Base-by-base conservation (phyloP, 2,329 filamentous ascomycete genomes). In the Claviceps maximensis region DNA sequence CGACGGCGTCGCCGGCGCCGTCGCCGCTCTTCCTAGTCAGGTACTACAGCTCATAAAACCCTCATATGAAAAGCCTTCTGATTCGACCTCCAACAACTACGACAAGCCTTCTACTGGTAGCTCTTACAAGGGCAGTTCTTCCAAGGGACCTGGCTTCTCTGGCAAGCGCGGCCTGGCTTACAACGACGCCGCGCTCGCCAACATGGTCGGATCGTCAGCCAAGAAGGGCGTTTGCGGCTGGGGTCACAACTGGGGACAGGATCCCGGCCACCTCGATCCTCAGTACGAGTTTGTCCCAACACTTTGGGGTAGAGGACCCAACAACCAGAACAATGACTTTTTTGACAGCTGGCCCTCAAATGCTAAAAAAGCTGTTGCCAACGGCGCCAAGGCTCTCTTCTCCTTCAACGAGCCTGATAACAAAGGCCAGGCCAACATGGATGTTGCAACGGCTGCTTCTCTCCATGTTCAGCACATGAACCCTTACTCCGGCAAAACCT, bases 381-480 rank as follows among this genome's bases (percentile, higher is more conserved):
- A 64, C 13, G 83, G 83, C 53, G 69, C 76, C 58, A 76, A 72
- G 57, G 72, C 75, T 60, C 66, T 87, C 53, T 74, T 87, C 62
- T 74, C 75, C 65, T 86, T 86, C 77, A 88, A 88, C 74, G 84
- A 88, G 74, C 81, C 81, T 47, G 84, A 88, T 66, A 74, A 76
- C 57, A 58, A 59, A 13, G 63, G 63, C n/a, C 83, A 87, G 69
- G 71, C 80, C 60, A 78, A 83, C 71, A 64, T 84, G 64, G 65
- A 67, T 25, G 69, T 80, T n/a, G 60, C 60, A 6, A 63, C 61
- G 1, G 81, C 80, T 41, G 81, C 79, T n/a, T 41, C 64, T 1
- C 67, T 67, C 29, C 80, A 81, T 67, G 74, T 72, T 52, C 59
- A 74, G 62, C 72, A 71, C 65, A 72, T 85, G 71, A 76, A 77